Conservation (phyloP, 495 filamentous ascomycete species). For the Lineolata rhizophorae region DNA sequence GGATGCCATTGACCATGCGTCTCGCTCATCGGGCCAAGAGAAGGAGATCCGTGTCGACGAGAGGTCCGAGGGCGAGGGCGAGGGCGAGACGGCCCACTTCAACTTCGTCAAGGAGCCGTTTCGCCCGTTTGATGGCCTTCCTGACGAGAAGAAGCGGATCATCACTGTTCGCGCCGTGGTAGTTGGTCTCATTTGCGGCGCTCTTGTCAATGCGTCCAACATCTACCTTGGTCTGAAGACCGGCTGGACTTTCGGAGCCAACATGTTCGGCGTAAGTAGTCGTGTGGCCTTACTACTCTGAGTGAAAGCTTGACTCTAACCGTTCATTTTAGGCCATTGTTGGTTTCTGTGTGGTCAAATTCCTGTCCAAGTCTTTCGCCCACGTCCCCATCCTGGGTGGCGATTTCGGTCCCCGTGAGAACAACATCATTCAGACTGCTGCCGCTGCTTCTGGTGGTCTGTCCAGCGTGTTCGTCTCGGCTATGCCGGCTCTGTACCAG, state of each 20-base stretch:
- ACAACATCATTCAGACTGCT: conserved; percentile 41
- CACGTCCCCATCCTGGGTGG: conserved; percentile 36
- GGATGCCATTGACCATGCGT: too few species aligned
- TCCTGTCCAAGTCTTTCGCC: conserved; percentile 23
- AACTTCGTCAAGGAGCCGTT: conserved; percentile 13
- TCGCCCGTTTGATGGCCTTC: conserved; percentile 15
- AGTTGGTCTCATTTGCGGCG: conserved; percentile 33
- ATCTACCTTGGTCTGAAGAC: conserved; percentile 46
- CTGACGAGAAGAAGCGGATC: conserved; percentile 19
- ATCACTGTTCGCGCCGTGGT: conserved; percentile 34
- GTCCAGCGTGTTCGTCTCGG: conserved; percentile 39
- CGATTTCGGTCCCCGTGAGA: conserved; percentile 41
- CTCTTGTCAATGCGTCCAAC: conserved; percentile 40
- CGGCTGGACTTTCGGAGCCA: conserved; percentile 39
- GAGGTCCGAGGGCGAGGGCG: too few species aligned
- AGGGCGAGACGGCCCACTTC: too few species aligned
- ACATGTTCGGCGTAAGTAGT: conserved; percentile 16
- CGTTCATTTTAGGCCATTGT: conserved; percentile 28
- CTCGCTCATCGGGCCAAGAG: not conserved
- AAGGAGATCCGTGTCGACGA: not conserved
- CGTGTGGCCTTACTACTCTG: not conserved
- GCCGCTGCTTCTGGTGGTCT: conserved; percentile 41
- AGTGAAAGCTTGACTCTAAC: not conserved
- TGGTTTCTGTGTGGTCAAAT: conserved; percentile 42
- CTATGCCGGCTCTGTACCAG: conserved; percentile 40